Evolutionary conservation across 2,329 filamentous ascomycete genomes (phyloP), one percentile per base, ranked within the genome.

Genomic region (Hypoxylon sp.): DNA sequence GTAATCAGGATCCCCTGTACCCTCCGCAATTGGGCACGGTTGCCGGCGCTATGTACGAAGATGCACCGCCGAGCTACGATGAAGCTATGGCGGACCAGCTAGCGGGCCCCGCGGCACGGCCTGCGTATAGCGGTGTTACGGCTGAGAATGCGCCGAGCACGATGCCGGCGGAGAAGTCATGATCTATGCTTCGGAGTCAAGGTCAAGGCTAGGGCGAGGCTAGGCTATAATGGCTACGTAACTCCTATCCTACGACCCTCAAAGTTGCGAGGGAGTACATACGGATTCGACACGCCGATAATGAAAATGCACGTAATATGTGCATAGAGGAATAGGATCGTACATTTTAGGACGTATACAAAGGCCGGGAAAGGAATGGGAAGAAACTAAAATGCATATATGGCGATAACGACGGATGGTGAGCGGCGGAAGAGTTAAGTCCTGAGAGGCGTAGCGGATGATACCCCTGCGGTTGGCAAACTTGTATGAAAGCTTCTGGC

Each of bases 21-120:
- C 87, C 87, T 14, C 86, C 87, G 3, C 87, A 88, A 72, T 78
- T 89, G 19, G 83, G 84, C 34, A 76, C 79, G 7, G 72, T 76
- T 9, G 81, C 78, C 2, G 83, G 77, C 1, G 78, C 81, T 16
- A 75, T 77, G 0, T 83, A 87, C 69, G 90, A 93, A 30, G 93
- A 96, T 60, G 92, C 93, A n/a, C 94, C 95, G 16, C 94, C 94
- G 6, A 97, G 93, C 74, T 98, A 98, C 75, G 94, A 97, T 79
- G 94, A 97, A 78, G 94, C 93, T 11, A 90, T 97, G 80, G 94
- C 93, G 5, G 90, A 92, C 69, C 87, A 90, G 63, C 80, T 96
- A 67, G 78, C 82, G 0, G 90, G 87, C 34, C 92, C 93, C 1
- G 75, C 78, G 41, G 75, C 90, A 25, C 84, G 94, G 72, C 88